Evolutionary conservation across 352 stramenopile species (phyloP).

Genomic region (Globisporangium nunn): DNA sequence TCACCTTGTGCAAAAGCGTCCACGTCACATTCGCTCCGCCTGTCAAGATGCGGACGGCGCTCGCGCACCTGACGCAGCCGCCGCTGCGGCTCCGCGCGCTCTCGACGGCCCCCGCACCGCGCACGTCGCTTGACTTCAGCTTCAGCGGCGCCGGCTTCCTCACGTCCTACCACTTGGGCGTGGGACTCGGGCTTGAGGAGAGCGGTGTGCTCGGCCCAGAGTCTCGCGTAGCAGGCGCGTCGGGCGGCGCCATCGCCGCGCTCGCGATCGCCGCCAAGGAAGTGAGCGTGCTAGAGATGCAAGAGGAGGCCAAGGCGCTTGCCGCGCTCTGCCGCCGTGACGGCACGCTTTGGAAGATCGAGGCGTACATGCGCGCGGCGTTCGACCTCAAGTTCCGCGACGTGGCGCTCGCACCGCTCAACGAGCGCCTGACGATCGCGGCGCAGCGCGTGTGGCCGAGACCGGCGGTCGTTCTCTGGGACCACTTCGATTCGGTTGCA

Average conservation of each 20-base stretch:
- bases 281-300: slow-evolving; percentile 42
- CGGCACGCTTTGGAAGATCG: slow-evolving; percentile 63
- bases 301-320: slow-evolving; percentile 53
- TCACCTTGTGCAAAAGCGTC: background rate
- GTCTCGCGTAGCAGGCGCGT: slow-evolving; percentile 67
- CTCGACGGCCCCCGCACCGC: background rate
- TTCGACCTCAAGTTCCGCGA: slow-evolving; percentile 48
- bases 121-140: slow-evolving; percentile 39
- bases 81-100: slow-evolving; percentile 2
- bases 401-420: slow-evolving; percentile 30
- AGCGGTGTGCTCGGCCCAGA: slow-evolving; percentile 32
- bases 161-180: slow-evolving; percentile 72
- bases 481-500: slow-evolving; percentile 48
- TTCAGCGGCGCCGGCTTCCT: slow-evolving; percentile 80
- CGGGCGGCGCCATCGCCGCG: slow-evolving; percentile 59
- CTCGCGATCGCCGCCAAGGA: slow-evolving; percentile 46
- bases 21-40: too few relatives aligned
- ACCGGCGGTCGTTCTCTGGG: slow-evolving; percentile 35
- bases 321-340: slow-evolving; percentile 35
- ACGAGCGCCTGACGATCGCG: slow-evolving; percentile 51
- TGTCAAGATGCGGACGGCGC: background rate
- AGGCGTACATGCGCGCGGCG: slow-evolving; percentile 43
- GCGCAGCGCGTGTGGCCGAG: slow-evolving; percentile 69
- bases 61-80: background rate
- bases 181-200: slow-evolving; percentile 48